Evolutionary conservation across 768 basidiomycete genomes (phyloP).

Genomic region (Fomitopsis serialis): DNA sequence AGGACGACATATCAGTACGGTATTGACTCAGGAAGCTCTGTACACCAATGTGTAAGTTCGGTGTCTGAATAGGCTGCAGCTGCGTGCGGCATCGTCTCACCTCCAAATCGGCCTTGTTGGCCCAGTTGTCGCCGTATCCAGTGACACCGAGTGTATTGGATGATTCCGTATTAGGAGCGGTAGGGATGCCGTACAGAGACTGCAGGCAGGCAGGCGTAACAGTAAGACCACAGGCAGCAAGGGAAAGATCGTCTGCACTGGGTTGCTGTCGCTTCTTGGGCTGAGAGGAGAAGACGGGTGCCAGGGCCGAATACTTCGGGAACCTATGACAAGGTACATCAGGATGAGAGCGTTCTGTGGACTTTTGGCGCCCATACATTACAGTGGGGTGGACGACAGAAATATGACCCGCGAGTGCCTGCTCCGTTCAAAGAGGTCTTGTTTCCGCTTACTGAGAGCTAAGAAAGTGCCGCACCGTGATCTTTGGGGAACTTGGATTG

Average conservation of each 20-base stretch:
- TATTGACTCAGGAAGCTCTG: slow-evolving; percentile 39
- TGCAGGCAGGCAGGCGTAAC: slow-evolving; percentile 28
- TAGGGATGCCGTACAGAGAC: slow-evolving; percentile 31
- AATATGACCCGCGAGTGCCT: slow-evolving; percentile 20
- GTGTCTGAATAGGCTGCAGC: no score
- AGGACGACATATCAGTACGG: slow-evolving; percentile 14
- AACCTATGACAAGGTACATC: neutral
- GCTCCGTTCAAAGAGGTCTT: no score
- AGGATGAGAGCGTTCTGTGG: neutral
- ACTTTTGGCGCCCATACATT: slow-evolving; percentile 12
- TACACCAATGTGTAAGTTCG: neutral
- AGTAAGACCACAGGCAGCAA: neutral
- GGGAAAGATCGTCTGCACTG: no score
- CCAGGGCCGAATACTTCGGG: slow-evolving; percentile 6
- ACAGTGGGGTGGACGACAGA: slow-evolving; percentile 27
- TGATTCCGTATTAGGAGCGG: slow-evolving; percentile 21
- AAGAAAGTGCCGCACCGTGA: no score
- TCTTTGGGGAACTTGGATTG: no score
- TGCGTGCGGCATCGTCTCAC: slow-evolving; percentile 5
- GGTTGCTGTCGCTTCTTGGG: neutral
- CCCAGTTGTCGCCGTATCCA: slow-evolving; percentile 27
- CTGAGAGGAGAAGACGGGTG: neutral
- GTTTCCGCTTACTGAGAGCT: no score
- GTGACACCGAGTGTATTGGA: slow-evolving; percentile 25
- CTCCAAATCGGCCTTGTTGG: slow-evolving; percentile 24